These are phyloP conservation scores for Prunus padus DNA, from an alignment of 306 rosid species.

Conservation along the genomic window DNA sequence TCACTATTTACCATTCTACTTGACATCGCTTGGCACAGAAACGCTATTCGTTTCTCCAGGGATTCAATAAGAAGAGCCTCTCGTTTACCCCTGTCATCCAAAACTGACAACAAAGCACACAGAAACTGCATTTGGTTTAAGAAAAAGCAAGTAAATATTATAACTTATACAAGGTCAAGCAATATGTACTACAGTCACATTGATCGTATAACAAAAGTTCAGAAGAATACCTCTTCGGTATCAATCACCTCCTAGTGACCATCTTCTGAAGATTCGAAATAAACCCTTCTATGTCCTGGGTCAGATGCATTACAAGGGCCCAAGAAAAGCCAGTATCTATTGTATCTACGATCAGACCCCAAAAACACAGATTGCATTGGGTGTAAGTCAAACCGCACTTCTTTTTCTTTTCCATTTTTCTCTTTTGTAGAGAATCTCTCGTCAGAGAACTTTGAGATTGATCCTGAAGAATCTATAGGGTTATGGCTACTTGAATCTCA, in stretches of 20 bases:
- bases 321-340: slow-evolving; percentile 96
- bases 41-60: slow-evolving; percentile 62
- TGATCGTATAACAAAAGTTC: slow-evolving; percentile 9
- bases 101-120: slow-evolving; percentile 67
- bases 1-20: slow-evolving; percentile 32
- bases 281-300: no score
- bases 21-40: slow-evolving; percentile 64
- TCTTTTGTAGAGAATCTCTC: slow-evolving; percentile 35
- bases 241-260: slow-evolving; percentile 98
- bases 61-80: slow-evolving; percentile 88
- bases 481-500: neutral
- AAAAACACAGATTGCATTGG: slow-evolving; percentile 87
- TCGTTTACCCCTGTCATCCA: slow-evolving; percentile 90
- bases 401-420: slow-evolving; percentile 28
- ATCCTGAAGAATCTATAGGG: slow-evolving; percentile 66
- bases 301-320: slow-evolving; percentile 82
- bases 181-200: neutral
- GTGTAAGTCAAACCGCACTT: slow-evolving; percentile 30
- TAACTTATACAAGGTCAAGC: slow-evolving; percentile 1
- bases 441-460: slow-evolving; percentile 38
- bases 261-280: slow-evolving; percentile 97
- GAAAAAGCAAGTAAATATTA: slow-evolving; percentile 16
- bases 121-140: slow-evolving; percentile 57
- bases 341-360: slow-evolving; percentile 96
- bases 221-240: slow-evolving; percentile 67